Percentiles rank a stretch among this genome's conserved stretches.
Evolutionary conservation across 140 eudicot genomes (phyloP).

Genomic region (Cichorium intybus): DNA sequence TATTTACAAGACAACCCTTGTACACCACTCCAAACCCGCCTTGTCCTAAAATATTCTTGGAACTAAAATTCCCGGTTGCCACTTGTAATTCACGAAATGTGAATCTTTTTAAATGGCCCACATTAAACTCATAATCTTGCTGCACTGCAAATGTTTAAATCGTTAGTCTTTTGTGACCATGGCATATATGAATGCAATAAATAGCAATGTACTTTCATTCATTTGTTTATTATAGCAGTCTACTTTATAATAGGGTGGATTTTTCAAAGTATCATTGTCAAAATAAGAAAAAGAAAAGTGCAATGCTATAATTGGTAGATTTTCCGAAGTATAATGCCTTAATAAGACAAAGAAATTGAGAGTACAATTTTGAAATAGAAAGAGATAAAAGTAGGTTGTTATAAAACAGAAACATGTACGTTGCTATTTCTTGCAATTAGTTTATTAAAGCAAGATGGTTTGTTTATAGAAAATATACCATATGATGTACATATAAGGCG

Average conservation of each 20-base stretch:
- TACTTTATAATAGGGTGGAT: too few species aligned
- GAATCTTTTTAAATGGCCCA: constrained; percentile 78
- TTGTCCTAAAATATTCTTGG: constrained; percentile 79
- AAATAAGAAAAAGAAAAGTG: too few species aligned
- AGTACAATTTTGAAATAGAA: too few species aligned
- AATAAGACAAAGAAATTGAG: too few species aligned
- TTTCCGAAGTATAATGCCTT: too few species aligned
- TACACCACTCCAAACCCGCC: constrained; percentile 98
- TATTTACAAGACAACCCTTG: constrained; percentile 74
- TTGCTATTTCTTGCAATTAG: too few species aligned
- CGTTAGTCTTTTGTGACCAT: not conserved
- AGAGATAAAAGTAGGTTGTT: too few species aligned
- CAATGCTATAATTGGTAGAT: too few species aligned
- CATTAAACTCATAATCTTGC: constrained; percentile 81
- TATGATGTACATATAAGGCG: constrained; percentile 61
- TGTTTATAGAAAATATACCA: constrained; percentile 44
- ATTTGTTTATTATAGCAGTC: not conserved
- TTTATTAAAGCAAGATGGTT: not conserved
- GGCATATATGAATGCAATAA: not conserved
- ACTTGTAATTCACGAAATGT: constrained; percentile 78
- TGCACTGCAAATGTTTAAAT: constrained; percentile 61
- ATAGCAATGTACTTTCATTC: too few species aligned
- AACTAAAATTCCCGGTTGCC: constrained; percentile 76
- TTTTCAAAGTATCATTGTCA: too few species aligned
- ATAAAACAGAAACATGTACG: too few species aligned